Evolutionary conservation across 345 rosid genomes (phyloP), one percentile per base, ranked within the genome.

Genomic region (Acer saccharum): DNA sequence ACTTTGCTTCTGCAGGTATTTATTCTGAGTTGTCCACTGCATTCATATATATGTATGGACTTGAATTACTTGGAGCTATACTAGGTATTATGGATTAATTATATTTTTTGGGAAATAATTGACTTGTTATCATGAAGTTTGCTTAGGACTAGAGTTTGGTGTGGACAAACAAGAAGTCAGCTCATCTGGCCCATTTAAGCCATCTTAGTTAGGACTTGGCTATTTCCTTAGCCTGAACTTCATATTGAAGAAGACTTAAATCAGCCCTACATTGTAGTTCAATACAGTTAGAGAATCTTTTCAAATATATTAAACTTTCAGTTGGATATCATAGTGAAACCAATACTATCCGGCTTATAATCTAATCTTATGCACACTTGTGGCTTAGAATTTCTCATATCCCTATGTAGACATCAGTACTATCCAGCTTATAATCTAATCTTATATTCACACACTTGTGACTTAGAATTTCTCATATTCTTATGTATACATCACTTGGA

Each of bases 1-100:
- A 90, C 91, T 60, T 76, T 91, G 81, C 92, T 92, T 68, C 85
- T 91, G 80, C 99, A 96, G 99, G 99, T 96, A 90, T 20, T 70
- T 68, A 9, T 25, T 66, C 32, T 18, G 20, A 65, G 77, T 25
- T 68, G 35, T 74, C 43, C 71, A 25, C 68, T 21, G 65, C 74
- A 14, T 65, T 35, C 44, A 65, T 65, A 14, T 67, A 41, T 43
- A 35, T 21, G 18, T 52, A 39, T 35, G 65, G 65, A 60, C 25
- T 66, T 60, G 21, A 43, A 35, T 54, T 63, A 39, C 32, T 75
- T 65, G 68, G 70, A 50, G 71, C 63, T 54, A 21, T 66, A 35
- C 32, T 5, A 21, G 12, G 5, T 35, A 6, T 66, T 35, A 75
- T 66, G 29, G 68, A n/a, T 54, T n/a, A 10, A 13, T 21, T 27